These are phyloP conservation scores for Macadamia tetraphylla DNA, from an alignment of 164 flowering plant genomes.

Conservation along the genomic window DNA sequence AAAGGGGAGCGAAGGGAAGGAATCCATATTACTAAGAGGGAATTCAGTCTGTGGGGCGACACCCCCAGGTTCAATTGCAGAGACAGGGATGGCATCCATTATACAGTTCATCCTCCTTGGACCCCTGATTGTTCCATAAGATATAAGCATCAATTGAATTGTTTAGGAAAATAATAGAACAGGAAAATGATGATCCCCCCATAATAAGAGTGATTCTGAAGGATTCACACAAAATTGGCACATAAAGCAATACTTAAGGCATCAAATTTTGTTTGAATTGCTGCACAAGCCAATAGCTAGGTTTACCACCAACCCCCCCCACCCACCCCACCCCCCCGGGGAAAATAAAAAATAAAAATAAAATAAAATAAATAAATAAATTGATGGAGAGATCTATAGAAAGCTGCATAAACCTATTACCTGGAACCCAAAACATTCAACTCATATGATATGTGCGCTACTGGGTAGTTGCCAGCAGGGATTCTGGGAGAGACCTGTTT, in stretches of 20 bases:
- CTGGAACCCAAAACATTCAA: constrained; percentile 72
- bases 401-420: constrained; percentile 24
- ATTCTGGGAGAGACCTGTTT: constrained; percentile 64
- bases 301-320: no score
- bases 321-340: no score
- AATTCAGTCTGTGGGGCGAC: constrained; percentile 64
- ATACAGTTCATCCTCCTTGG: constrained; percentile 68
- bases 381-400: not conserved
- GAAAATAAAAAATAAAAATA: no score
- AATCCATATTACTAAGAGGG: constrained; percentile 31
- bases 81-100: constrained; percentile 62
- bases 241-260: not conserved
- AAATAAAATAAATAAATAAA: no score
- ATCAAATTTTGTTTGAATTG: no score
- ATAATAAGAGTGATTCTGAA: not conserved
- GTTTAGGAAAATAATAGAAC: not conserved
- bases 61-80: constrained; percentile 61
- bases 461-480: constrained; percentile 64
- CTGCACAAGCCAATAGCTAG: no score
- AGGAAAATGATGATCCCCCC: not conserved
- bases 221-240: not conserved
- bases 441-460: constrained; percentile 64
- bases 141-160: not conserved
- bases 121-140: constrained; percentile 41
- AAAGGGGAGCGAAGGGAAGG: constrained; percentile 40